phyloP scores from a whole-genome alignment of 2,329 filamentous ascomycete genomes.

The Mariannaea elegans region DNA sequence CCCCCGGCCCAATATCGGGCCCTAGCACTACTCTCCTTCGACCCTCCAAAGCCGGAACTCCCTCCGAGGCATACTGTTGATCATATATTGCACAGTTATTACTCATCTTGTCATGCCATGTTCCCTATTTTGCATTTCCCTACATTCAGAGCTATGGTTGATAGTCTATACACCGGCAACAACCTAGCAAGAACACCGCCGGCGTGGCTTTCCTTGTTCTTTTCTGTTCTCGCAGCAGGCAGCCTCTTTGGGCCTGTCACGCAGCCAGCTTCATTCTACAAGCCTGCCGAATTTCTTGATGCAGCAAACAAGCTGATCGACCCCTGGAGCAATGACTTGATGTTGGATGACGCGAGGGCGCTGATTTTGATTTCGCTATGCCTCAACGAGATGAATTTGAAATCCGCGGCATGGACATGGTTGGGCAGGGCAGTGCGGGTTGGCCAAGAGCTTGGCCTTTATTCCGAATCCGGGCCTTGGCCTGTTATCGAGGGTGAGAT shows the following conservation, averaged over 20 bases:
- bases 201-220: constrained; percentile 83
- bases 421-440: constrained; percentile 81
- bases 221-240: constrained; percentile 83
- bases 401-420: constrained; percentile 87
- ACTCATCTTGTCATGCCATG: constrained; percentile 78
- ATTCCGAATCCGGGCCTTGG: constrained; percentile 78
- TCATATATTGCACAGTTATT: constrained; percentile 78
- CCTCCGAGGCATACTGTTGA: constrained; percentile 77
- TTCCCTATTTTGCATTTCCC: constrained; percentile 92
- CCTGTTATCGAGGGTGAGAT: constrained; percentile 83
- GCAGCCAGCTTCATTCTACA: constrained; percentile 61
- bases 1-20: constrained; percentile 74
- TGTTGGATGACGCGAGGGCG: constrained; percentile 77
- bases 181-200: constrained; percentile 63
- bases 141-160: constrained; percentile 78
- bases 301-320: constrained; percentile 75
- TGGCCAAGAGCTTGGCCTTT: constrained; percentile 84
- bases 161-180: constrained; percentile 76
- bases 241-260: constrained; percentile 72
- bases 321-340: constrained; percentile 82
- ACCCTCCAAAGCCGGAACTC: constrained; percentile 67
- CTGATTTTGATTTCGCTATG: constrained; percentile 80
- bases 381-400: constrained; percentile 85
- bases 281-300: constrained; percentile 73
- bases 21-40: constrained; percentile 57